These are phyloP conservation scores for Phytophthora cryptogea DNA, from an alignment of 352 stramenopile species.

Conservation along the genomic window DNA sequence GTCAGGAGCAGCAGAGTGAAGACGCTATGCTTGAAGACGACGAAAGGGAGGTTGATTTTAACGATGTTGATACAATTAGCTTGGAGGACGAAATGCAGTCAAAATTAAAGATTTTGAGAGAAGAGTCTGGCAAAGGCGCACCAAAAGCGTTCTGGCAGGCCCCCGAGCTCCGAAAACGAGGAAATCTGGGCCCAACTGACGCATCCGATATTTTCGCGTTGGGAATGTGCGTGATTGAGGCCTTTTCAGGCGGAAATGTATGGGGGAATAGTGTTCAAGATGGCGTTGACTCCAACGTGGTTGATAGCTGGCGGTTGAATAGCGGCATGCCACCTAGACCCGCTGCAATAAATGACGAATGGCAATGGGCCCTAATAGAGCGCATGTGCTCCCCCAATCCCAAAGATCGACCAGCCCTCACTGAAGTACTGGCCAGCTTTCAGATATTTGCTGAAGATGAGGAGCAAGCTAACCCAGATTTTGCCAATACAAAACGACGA, in stretches of 20 bases:
- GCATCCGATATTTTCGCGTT: conserved; percentile 33
- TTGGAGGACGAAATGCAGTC: conserved; percentile 5
- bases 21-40: conserved; percentile 30
- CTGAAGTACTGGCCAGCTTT: conserved; percentile 32
- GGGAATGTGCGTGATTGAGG: conserved; percentile 40
- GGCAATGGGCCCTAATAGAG: conserved; percentile 37
- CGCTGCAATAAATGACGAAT: conserved; percentile 14
- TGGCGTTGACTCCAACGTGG: no score
- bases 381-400: conserved; percentile 31
- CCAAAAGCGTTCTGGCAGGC: conserved; percentile 27
- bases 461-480: conserved; percentile 15
- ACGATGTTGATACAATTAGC: conserved; percentile 31
- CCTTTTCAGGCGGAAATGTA: conserved; percentile 29
- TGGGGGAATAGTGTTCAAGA: conserved; percentile 9
- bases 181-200: conserved; percentile 22
- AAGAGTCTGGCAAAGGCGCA: neutral
- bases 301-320: neutral
- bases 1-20: conserved; percentile 6
- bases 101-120: neutral
- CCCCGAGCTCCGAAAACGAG: conserved; percentile 17
- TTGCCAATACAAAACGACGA: conserved; percentile 10
- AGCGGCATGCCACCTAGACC: conserved; percentile 15
- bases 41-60: conserved; percentile 12
- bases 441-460: conserved; percentile 34
- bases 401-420: conserved; percentile 16